Base-by-base conservation (phyloP, 225 moss, liverwort and hornwort species). In the Neckera pumila region DNA sequence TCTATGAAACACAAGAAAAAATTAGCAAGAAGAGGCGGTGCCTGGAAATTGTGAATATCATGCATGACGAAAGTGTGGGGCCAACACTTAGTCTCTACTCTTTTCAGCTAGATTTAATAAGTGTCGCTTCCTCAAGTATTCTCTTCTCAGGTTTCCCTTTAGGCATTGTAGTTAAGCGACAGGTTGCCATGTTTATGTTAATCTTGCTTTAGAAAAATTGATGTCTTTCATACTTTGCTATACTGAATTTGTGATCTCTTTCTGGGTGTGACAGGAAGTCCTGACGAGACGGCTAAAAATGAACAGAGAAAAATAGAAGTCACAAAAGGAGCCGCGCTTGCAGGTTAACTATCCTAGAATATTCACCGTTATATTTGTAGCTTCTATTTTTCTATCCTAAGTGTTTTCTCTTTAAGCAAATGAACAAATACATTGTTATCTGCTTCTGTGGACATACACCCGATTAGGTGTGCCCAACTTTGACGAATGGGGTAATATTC, bases 261-360 rank as follows among this genome's bases (percentile, higher is more conserved):
- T 90, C 86, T 80, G 77, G 70, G 51, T 85, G 74, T 80, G 70
- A 65, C 93, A 85, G 90, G 27, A 86, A 47, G 43, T 79, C 56
- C 92, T 92, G 94, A 93, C 84, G 86, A 90, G 87, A 86, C 80
- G n/a, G 80, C 58, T 87, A 27, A 69, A 27, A 79, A 66, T 75
- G 74, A 82, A 61, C 84, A 80, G 87, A 86, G 77, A 61, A 90
- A 69, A 87, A 79, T 86, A 77, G 95, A 98, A 86, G 93, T 88
- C 60, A 86, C 85, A 56, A 92, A 91, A 93, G 96, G 96, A 93
- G 96, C 84, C 84, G 96, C 96, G 16, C 92, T 96, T 89, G 94
- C 96, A 96, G 97, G 97, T 96, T 63, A 82, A 60, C 42, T 72
- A 14, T 63, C 66, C 64, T 69, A 61, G 28, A 84, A 60, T 82